Percentiles rank a stretch among this genome's conserved stretches.
These are phyloP conservation scores for Noccaea bulbosa DNA, from an alignment of 345 rosid genomes.

Conservation along the genomic window DNA sequence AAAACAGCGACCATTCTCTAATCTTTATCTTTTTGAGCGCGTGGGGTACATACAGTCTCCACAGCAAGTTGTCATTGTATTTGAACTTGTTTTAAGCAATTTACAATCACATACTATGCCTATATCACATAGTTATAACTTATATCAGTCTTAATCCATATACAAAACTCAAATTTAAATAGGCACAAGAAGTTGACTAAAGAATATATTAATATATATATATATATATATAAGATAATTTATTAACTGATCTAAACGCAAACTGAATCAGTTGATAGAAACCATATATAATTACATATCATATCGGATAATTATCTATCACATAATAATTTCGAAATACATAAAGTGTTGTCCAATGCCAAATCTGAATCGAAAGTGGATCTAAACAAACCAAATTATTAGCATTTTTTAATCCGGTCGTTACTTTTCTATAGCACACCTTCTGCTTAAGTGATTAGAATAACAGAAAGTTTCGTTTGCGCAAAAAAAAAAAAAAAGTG, in stretches of 20 bases:
- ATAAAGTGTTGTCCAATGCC: constrained; percentile 4
- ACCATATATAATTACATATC: not conserved
- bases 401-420: not conserved
- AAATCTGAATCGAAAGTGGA: not conserved
- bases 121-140: not conserved
- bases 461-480: no score
- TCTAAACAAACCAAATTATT: constrained; percentile 16
- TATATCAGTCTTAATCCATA: not conserved
- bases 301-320: not conserved
- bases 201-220: no score
- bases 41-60: constrained; percentile 29
- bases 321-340: not conserved
- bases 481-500: no score
- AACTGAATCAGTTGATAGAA: not conserved
- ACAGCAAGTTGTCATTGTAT: constrained; percentile 18
- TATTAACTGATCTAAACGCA: not conserved
- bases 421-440: not conserved
- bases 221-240: not conserved
- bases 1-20: constrained; percentile 40
- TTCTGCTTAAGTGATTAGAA: not conserved
- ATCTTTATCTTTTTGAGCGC: constrained; percentile 21
- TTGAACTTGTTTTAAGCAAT: constrained; percentile 2
- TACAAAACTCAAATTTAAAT: not conserved
- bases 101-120: not conserved
- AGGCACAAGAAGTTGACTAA: not conserved